These are phyloP conservation scores for Cicer arietinum DNA, from an alignment of 306 rosid genomes.

Conservation along the genomic window DNA sequence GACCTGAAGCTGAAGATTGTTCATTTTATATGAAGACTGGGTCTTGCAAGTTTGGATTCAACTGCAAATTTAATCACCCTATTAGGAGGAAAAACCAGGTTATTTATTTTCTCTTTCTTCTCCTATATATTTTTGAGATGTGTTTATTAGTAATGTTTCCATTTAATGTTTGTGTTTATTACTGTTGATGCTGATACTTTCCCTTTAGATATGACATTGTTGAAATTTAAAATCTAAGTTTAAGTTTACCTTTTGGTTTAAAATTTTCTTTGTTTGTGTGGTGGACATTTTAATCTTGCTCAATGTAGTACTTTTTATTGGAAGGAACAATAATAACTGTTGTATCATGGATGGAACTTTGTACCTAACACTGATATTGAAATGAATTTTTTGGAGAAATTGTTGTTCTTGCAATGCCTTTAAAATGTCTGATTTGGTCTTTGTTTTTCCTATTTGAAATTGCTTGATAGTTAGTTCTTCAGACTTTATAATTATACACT, in stretches of 20 bases:
- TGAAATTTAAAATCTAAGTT: slow-evolving; percentile 8
- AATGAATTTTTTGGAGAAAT: slow-evolving; percentile 16
- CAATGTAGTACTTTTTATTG: slow-evolving; percentile 33
- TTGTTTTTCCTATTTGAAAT: slow-evolving; percentile 31
- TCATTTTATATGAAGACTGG: slow-evolving; percentile 85
- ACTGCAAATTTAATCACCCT: slow-evolving; percentile 95
- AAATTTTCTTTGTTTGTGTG: slow-evolving; percentile 20
- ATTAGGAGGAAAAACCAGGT: slow-evolving; percentile 71
- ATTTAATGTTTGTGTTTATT: slow-evolving; percentile 13
- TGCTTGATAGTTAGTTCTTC: slow-evolving; percentile 21
- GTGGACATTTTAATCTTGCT: slow-evolving; percentile 24
- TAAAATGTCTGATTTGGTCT: slow-evolving; percentile 24
- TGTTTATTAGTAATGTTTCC: not conserved
- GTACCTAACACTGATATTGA: slow-evolving; percentile 22
- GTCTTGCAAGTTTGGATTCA: slow-evolving; percentile 81
- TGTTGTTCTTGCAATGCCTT: slow-evolving; percentile 22
- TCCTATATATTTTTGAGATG: not conserved
- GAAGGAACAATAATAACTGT: slow-evolving; percentile 5
- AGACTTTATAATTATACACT: not conserved
- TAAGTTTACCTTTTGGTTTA: slow-evolving; percentile 13
- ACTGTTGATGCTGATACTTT: not conserved
- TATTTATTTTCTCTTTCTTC: slow-evolving; percentile 31
- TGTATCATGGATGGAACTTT: not conserved
- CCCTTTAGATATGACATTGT: not conserved
- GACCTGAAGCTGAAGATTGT: slow-evolving; percentile 97